These are phyloP conservation scores for Cicer bijugum DNA, from an alignment of 306 rosid species.

Conservation along the genomic window DNA sequence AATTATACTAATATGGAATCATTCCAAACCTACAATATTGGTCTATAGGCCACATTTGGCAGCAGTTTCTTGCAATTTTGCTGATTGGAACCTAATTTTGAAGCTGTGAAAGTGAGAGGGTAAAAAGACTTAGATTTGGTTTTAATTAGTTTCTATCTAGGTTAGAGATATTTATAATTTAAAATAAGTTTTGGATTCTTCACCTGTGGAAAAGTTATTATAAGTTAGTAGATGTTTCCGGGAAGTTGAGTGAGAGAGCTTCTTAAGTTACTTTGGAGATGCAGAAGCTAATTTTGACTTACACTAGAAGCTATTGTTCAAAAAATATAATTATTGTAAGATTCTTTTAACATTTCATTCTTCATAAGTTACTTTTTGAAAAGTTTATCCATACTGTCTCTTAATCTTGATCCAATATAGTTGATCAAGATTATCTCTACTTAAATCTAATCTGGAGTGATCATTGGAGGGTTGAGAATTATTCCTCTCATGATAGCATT, in stretches of 20 bases:
- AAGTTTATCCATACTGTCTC: not conserved
- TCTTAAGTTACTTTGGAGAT: not conserved
- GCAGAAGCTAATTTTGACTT: not conserved
- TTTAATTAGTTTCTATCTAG: not conserved
- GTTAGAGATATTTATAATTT: not conserved
- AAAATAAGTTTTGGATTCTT: not conserved
- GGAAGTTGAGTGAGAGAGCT: not conserved
- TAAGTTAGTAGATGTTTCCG: not conserved
- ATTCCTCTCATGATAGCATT: not conserved
- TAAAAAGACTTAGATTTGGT: not conserved
- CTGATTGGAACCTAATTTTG: not conserved
- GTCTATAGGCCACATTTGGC: not conserved
- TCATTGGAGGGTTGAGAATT: not conserved
- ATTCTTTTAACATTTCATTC: not conserved
- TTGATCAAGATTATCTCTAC: not conserved
- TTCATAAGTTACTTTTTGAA: not conserved
- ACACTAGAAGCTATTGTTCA: not conserved
- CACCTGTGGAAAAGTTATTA: not conserved
- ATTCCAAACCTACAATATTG: not conserved
- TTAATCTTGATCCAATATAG: not conserved
- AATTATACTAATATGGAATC: not conserved
- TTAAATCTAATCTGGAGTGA: not conserved
- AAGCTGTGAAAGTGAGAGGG: not conserved
- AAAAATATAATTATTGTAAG: not conserved
- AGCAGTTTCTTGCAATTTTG: constrained; percentile 9